Evolutionary conservation across 1,139 yeast species (phyloP), one percentile per base, ranked within the genome.

Genomic region (Ashbya aceris): DNA sequence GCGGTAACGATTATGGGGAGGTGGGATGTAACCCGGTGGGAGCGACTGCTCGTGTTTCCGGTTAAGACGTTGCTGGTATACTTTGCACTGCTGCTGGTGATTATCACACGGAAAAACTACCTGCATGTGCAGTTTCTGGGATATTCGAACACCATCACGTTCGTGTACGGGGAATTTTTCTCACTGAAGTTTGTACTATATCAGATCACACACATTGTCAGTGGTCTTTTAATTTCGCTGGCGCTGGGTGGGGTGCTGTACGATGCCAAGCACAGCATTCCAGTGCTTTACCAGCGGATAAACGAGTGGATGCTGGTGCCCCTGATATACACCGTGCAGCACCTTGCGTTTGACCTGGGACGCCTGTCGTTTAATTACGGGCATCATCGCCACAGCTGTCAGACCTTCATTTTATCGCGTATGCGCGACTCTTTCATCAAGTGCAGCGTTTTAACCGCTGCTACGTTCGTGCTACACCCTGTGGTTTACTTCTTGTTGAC

Each of bases 281-380:
- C 42, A 33, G 33, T 30, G 13, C 12, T 42, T 42, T 40, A 39
- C 27, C 51, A 47, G 36, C 47, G 54, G 30, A 11, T 53, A 9
- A 45, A 46, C 37, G 45, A 49, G 8, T 55, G 58, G 56, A 10
- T 70, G 7, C 58, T 67, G 30, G 49, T 66, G 11, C 76, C 81
- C 0, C 35, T 70, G 0, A 43, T 70, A 8, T 83, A 82, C 55
- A 58, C 81, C 4, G 48, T 69, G 2, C 74, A 74, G 46, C 86
- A 78, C 53, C 53, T 76, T 27, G 55, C 74, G 0, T 68, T 73
- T 47, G 87, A 82, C 57, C 69, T 78, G 50, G 84, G 82, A 58
- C 68, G 76, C 45, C 64, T 86, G 40, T 59, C 64, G 2, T 76
- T 83, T 60, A 57, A 61, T 11, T 60, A 64, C 40, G 66, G 64